These are phyloP conservation scores for Punica granatum DNA, from an alignment of 345 rosid species.

Conservation along the genomic window DNA sequence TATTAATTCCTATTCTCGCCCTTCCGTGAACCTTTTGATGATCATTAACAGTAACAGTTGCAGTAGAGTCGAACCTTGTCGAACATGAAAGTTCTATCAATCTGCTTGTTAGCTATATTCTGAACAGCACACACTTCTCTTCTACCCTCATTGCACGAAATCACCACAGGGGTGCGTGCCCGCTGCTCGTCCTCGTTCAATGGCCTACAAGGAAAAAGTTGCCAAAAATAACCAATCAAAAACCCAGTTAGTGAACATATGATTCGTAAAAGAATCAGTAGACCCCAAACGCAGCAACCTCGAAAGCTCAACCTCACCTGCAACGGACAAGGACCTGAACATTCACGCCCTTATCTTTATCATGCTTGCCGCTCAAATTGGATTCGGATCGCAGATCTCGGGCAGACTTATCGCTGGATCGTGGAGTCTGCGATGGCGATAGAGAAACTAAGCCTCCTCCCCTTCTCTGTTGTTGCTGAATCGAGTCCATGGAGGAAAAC, in stretches of 20 bases:
- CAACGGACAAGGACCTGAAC: conserved; percentile 96
- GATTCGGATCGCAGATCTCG: conserved; percentile 91
- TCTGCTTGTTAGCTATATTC: conserved; percentile 89
- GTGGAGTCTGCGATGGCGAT: conserved; percentile 89
- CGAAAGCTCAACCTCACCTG: conserved; percentile 40
- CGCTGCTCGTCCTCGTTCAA: conserved; percentile 76
- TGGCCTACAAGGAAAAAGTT: conserved; percentile 44
- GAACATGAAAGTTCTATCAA: conserved; percentile 88
- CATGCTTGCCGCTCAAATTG: conserved; percentile 49
- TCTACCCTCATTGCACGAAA: conserved; percentile 76
- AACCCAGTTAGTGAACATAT: not conserved
- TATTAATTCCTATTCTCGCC: not conserved
- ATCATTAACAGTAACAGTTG: not conserved
- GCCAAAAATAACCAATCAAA: conserved; percentile 3
- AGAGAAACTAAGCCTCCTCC: conserved; percentile 64
- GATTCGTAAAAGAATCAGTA: not conserved
- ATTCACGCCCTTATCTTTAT: conserved; percentile 93
- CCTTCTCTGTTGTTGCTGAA: conserved; percentile 48
- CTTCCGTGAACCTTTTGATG: not conserved
- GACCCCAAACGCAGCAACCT: not conserved
- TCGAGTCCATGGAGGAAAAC: conserved; percentile 6
- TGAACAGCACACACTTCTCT: conserved; percentile 87
- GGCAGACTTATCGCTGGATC: conserved; percentile 70
- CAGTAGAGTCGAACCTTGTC: conserved; percentile 52
- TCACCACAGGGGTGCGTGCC: conserved; percentile 76